phyloP scores from a whole-genome alignment of 805 yeast genomes.

The Spathaspora sp. region DNA sequence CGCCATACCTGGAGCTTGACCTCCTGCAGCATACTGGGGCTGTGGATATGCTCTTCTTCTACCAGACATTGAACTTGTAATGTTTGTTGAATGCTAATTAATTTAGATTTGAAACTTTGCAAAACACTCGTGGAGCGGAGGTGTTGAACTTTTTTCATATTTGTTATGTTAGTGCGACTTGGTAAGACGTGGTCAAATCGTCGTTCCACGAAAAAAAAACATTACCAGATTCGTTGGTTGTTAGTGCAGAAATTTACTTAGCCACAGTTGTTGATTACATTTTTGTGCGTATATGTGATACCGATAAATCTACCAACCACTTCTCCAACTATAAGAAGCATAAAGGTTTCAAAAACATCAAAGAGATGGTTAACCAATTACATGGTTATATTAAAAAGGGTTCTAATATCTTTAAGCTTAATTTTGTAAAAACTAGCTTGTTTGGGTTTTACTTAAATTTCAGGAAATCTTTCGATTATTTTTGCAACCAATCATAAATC shows the following conservation, averaged over 20 bases:
- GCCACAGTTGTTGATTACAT: background rate
- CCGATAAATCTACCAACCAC: background rate
- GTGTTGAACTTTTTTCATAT: background rate
- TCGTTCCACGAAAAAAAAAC: too few relatives aligned
- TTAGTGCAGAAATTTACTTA: background rate
- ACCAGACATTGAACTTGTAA: conserved; percentile 24
- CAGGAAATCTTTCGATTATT: too few relatives aligned
- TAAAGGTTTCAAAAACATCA: too few relatives aligned
- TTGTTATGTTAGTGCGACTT: too few relatives aligned
- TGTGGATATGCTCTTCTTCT: conserved; percentile 48
- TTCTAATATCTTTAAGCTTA: too few relatives aligned
- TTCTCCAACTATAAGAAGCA: too few relatives aligned
- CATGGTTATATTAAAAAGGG: too few relatives aligned
- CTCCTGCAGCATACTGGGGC: conserved; percentile 38
- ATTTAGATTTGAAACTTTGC: background rate
- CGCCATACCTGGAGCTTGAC: conserved; percentile 12
- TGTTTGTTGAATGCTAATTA: background rate
- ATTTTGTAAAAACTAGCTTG: too few relatives aligned
- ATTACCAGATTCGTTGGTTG: background rate
- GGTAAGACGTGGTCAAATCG: too few relatives aligned
- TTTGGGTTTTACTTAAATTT: too few relatives aligned
- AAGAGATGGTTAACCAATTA: too few relatives aligned
- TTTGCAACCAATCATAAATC: too few relatives aligned
- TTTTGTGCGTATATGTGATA: background rate
- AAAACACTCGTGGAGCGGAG: background rate